Evolutionary conservation across 2,329 filamentous ascomycete genomes (phyloP).

Genomic region (Hypoxylon sp.): DNA sequence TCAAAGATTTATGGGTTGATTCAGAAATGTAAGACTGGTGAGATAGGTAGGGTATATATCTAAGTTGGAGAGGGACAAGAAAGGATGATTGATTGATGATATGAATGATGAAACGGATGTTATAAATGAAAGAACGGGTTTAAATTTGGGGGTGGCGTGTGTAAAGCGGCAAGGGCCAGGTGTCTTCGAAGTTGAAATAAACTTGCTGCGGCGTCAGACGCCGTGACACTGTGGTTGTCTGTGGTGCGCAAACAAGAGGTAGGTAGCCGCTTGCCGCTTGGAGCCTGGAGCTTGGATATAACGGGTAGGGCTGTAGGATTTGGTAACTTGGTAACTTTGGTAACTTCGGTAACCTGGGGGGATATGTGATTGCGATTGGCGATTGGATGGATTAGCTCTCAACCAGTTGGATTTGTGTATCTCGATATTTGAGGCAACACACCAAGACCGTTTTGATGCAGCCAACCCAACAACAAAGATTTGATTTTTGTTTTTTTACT

Average conservation of each 20-base stretch:
- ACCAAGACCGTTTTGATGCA: constrained; percentile 41
- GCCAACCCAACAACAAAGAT: constrained; percentile 41
- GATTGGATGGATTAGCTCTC: constrained; percentile 48
- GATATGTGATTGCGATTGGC: constrained; percentile 47
- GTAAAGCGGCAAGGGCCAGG: constrained; percentile 37
- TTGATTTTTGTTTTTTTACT: constrained; percentile 17
- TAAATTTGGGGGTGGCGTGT: constrained; percentile 48
- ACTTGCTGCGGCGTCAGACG: constrained; percentile 49
- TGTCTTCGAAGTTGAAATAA: constrained; percentile 50
- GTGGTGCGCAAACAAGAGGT: constrained; percentile 45
- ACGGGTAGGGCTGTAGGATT: constrained; percentile 37
- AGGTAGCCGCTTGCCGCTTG: constrained; percentile 9
- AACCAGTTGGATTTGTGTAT: constrained; percentile 51
- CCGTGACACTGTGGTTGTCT: constrained; percentile 37
- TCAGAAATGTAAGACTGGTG: constrained; percentile 12
- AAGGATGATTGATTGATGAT: constrained; percentile 27
- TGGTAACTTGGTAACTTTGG: constrained; percentile 17
- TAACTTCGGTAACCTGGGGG: constrained; percentile 4
- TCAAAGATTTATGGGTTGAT: constrained; percentile 8
- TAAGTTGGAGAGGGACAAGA: constrained; percentile 3
- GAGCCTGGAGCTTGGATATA: not conserved
- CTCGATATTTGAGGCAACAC: constrained; percentile 44
- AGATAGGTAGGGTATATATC: not conserved
- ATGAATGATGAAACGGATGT: constrained; percentile 19
- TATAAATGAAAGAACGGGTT: constrained; percentile 25